A percentile compares a stretch with the other conserved stretches of the same genome.
Conservation (phyloP, 176 grass and related monocot genomes). For the Zoysia pacifica region DNA sequence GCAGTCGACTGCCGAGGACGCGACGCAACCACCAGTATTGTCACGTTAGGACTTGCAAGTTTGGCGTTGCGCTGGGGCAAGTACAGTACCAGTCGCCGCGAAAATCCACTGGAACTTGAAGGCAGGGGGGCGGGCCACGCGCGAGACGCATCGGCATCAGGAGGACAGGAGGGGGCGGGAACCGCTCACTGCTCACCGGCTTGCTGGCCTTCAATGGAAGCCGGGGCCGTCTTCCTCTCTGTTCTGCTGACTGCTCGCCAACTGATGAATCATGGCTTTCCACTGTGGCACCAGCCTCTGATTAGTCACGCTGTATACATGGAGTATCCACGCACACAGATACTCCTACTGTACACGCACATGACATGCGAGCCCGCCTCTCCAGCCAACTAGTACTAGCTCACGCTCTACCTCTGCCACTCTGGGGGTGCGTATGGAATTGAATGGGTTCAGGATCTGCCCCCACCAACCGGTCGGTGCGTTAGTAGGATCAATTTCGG, state of each 20-base stretch:
- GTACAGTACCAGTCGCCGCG: not conserved
- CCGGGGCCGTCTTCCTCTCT: too few species aligned
- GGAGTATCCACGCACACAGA: constrained; percentile 8
- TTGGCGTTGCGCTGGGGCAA: not conserved
- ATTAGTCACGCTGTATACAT: not conserved
- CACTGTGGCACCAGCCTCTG: not conserved
- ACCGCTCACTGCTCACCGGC: not conserved
- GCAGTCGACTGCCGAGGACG: too few species aligned
- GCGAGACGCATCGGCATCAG: too few species aligned
- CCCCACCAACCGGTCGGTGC: not conserved
- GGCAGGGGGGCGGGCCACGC: too few species aligned
- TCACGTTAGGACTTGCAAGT: not conserved
- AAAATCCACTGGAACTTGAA: not conserved
- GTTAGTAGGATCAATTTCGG: not conserved
- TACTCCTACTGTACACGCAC: not conserved
- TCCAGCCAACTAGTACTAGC: too few species aligned
- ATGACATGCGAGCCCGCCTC: not conserved
- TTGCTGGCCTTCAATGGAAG: not conserved
- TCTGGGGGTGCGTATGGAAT: not conserved
- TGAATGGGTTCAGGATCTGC: not conserved
- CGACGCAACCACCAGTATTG: not conserved
- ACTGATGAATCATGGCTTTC: constrained; percentile 2
- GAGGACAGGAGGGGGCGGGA: too few species aligned
- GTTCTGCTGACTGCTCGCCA: not conserved
- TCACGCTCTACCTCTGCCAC: too few species aligned